Percentiles rank a stretch among this genome's conserved stretches.
Evolutionary conservation across 1,284 basidiomycete species (phyloP).

Genomic region (Taiwanofungus camphoratus): DNA sequence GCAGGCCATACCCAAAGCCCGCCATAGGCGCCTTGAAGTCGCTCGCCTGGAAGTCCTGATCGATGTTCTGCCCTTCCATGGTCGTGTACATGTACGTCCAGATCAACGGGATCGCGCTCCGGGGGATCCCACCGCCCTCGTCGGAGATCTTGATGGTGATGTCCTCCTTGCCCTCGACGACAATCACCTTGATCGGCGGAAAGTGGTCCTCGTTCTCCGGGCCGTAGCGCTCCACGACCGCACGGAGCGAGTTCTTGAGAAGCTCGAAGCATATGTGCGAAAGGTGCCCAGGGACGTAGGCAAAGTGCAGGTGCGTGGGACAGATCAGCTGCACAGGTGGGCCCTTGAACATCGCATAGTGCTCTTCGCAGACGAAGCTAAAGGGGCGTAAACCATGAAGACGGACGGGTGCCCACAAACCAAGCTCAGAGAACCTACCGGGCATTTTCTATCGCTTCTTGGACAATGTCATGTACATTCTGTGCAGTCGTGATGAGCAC

Average conservation of each 20-base stretch:
- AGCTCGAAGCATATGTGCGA: slow-evolving; percentile 98
- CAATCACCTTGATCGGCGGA: slow-evolving; percentile 96
- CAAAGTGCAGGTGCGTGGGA: slow-evolving; percentile 81
- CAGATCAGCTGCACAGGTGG: slow-evolving; percentile 98
- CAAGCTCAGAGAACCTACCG: slow-evolving; percentile 32
- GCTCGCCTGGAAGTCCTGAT: slow-evolving; percentile 82
- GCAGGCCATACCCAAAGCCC: slow-evolving; percentile 93
- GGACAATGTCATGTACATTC: slow-evolving; percentile 94
- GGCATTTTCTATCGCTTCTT: slow-evolving; percentile 98
- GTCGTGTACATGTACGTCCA: slow-evolving; percentile 99
- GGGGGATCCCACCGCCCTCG: slow-evolving; percentile 94
- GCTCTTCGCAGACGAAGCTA: slow-evolving; percentile 93
- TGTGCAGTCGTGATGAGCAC: slow-evolving; percentile 24
- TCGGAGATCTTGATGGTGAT: slow-evolving; percentile 98
- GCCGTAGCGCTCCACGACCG: slow-evolving; percentile 92
- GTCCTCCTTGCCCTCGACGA: slow-evolving; percentile 92
- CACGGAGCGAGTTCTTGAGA: slow-evolving; percentile 97
- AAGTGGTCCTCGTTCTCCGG: slow-evolving; percentile 76
- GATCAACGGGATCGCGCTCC: slow-evolving; percentile 90
- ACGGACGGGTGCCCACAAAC: neutral
- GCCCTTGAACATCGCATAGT: slow-evolving; percentile 93
- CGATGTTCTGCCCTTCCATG: slow-evolving; percentile 86
- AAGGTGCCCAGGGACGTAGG: slow-evolving; percentile 95
- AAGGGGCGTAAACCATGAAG: neutral
- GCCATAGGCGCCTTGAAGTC: slow-evolving; percentile 99